Evolutionary conservation across 2,329 filamentous ascomycete genomes (phyloP).

Genomic region (Teratosphaeriaceae sp.): DNA sequence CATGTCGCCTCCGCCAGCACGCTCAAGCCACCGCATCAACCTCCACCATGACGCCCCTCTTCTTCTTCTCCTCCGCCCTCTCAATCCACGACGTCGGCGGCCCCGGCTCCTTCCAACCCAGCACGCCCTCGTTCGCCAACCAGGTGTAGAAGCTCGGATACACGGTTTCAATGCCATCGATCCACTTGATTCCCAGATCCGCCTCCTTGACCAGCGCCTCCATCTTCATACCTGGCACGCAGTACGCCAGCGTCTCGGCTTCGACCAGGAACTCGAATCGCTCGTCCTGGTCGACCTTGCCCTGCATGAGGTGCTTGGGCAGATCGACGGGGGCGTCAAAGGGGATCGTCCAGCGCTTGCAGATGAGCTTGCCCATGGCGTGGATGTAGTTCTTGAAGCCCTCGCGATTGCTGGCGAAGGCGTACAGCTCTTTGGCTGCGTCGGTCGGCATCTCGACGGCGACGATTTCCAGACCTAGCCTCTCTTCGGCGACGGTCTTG

Average conservation of each 20-base stretch:
- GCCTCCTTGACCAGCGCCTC: constrained; percentile 28
- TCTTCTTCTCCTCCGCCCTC: constrained; percentile 12
- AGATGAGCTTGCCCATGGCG: constrained; percentile 48
- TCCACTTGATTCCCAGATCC: constrained; percentile 25
- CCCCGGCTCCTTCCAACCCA: constrained; percentile 20
- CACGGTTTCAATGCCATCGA: constrained; percentile 34
- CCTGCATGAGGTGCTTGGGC: constrained; percentile 12
- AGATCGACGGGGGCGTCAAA: constrained; percentile 21
- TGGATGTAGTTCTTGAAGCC: constrained; percentile 37
- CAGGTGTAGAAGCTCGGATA: constrained; percentile 40
- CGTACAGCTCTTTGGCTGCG: constrained; percentile 44
- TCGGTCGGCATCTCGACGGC: constrained; percentile 42
- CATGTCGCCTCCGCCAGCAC: background rate
- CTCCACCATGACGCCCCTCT: background rate
- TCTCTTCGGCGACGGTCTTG: constrained; percentile 41
- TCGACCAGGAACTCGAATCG: constrained; percentile 61
- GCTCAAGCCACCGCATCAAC: background rate
- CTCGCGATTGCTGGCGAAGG: constrained; percentile 8
- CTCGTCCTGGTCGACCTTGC: constrained; percentile 26
- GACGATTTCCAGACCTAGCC: constrained; percentile 56
- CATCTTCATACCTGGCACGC: constrained; percentile 53
- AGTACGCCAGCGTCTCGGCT: constrained; percentile 48
- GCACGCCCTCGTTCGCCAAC: constrained; percentile 39
- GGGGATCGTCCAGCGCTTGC: constrained; percentile 44
- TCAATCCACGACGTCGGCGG: constrained; percentile 23